phyloP scores from a whole-genome alignment of 257 asterid species.

The Agastache rugosa region DNA sequence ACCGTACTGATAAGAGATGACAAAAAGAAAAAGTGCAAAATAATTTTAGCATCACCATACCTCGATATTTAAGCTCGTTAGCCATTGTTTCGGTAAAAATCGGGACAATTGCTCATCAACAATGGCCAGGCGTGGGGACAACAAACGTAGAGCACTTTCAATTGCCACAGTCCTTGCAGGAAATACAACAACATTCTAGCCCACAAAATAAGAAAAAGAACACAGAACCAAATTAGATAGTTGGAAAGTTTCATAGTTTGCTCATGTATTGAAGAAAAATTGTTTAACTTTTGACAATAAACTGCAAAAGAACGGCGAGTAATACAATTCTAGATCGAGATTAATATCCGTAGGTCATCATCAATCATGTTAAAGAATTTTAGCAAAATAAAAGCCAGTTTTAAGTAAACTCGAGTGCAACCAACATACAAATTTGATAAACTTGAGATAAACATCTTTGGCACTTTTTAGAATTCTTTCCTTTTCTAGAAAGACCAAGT shows the following conservation, averaged over 20 bases:
- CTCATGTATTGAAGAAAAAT: neutral
- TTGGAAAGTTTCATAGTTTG: neutral
- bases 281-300: neutral
- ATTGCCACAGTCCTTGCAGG: conserved; percentile 29
- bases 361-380: neutral
- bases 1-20: neutral
- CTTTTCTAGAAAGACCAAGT: neutral
- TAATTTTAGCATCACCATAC: neutral
- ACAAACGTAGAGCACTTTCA: conserved; percentile 26
- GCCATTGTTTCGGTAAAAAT: conserved; percentile 20
- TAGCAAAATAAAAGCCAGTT: neutral
- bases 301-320: neutral
- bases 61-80: conserved; percentile 27
- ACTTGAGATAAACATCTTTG: neutral
- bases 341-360: neutral
- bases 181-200: conserved; percentile 22
- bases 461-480: neutral
- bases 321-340: neutral
- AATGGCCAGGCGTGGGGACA: conserved; percentile 27
- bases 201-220: conserved; percentile 6
- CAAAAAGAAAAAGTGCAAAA: neutral
- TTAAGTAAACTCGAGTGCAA: neutral
- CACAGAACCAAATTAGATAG: conserved; percentile 3
- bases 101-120: conserved; percentile 25
- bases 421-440: neutral